phyloP scores from a whole-genome alignment of 2,329 filamentous ascomycete genomes.

The Trichoderma simmonsii region DNA sequence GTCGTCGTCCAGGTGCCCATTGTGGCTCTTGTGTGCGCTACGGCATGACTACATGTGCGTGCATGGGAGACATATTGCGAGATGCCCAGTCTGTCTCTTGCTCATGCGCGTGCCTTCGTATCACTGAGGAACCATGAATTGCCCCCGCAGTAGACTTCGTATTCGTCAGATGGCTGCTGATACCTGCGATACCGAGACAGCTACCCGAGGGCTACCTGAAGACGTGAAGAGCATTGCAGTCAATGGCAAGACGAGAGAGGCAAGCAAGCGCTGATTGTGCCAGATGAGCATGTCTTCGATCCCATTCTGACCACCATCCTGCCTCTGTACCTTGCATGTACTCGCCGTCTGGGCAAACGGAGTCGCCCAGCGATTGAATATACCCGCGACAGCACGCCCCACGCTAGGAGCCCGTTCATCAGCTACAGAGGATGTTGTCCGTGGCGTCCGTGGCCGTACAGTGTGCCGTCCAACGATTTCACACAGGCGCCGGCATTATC shows the following conservation, averaged over 20 bases:
- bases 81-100: slow-evolving; percentile 15
- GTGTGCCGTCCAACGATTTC: neutral
- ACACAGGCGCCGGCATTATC: neutral
- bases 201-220: slow-evolving; percentile 1
- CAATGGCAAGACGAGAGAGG: neutral
- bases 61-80: slow-evolving; percentile 12
- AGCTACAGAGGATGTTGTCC: neutral
- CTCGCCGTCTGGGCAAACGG: neutral
- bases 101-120: slow-evolving; percentile 17
- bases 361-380: slow-evolving; percentile 3
- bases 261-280: neutral
- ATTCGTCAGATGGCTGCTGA: slow-evolving; percentile 16
- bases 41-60: slow-evolving; percentile 15
- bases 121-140: slow-evolving; percentile 17
- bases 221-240: neutral
- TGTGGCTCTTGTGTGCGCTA: slow-evolving; percentile 5
- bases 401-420: slow-evolving; percentile 9
- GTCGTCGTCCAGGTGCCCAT: neutral
- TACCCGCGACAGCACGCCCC: slow-evolving; percentile 13
- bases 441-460: slow-evolving; percentile 3
- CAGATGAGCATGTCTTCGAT: neutral
- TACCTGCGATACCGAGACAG: slow-evolving; percentile 8
- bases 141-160: slow-evolving; percentile 21
- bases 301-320: slow-evolving; percentile 12
- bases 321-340: slow-evolving; percentile 9